A percentile compares a stretch with the other conserved stretches of the same genome.
phyloP scores from a whole-genome alignment of 2,329 filamentous ascomycete genomes.

The Fusarium tanahbumbuense region DNA sequence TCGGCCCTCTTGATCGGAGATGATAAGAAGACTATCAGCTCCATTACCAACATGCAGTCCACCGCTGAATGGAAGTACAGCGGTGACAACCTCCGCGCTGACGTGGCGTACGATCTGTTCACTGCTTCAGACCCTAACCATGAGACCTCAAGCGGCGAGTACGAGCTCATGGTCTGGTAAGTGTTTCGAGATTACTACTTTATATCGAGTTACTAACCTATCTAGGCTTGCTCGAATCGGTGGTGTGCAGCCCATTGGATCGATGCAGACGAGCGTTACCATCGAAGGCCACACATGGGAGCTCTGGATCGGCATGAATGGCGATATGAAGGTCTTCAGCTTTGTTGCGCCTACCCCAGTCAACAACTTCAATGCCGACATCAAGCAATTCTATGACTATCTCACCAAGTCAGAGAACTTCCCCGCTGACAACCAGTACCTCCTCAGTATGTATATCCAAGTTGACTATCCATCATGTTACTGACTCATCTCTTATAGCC shows the following conservation, averaged over 20 bases:
- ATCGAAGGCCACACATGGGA: constrained; percentile 16
- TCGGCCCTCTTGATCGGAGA: background rate
- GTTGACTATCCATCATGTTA: accelerated
- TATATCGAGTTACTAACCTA: background rate
- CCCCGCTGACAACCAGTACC: constrained; percentile 10
- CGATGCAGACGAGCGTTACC: background rate
- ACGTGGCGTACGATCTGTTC: constrained; percentile 20
- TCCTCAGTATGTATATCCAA: constrained; percentile 5
- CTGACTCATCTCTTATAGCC: background rate
- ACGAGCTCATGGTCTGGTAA: constrained; percentile 21
- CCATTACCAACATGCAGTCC: constrained; percentile 22
- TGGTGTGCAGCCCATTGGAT: constrained; percentile 4
- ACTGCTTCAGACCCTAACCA: constrained; percentile 15
- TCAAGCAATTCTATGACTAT: constrained; percentile 25
- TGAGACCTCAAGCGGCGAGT: constrained; percentile 3
- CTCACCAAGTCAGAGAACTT: background rate
- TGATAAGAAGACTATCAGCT: constrained; percentile 1
- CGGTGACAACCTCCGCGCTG: constrained; percentile 4
- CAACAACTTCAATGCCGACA: constrained; percentile 19
- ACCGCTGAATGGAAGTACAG: constrained; percentile 15
- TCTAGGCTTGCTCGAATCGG: constrained; percentile 14
- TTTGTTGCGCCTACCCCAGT: constrained; percentile 9
- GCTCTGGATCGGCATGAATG: constrained; percentile 13
- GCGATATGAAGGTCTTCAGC: constrained; percentile 25
- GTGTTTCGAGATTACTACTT: background rate